phyloP scores from a whole-genome alignment of 2,329 filamentous ascomycete genomes.

The Penicillium sp. region DNA sequence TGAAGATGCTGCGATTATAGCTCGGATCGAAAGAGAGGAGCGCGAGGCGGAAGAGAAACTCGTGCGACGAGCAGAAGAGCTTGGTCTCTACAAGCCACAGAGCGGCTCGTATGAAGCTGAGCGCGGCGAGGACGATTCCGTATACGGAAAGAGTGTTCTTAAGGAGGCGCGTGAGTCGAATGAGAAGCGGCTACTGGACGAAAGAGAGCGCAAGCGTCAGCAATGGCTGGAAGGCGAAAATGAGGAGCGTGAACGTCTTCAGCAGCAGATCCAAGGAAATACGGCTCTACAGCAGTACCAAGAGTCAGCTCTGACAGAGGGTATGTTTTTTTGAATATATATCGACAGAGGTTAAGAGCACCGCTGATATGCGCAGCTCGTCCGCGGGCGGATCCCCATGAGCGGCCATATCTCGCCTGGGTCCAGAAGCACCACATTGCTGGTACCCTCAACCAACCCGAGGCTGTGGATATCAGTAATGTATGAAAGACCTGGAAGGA shows the following conservation, averaged over 20 bases:
- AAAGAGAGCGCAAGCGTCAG: slow-evolving; percentile 50
- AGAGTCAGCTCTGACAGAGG: slow-evolving; percentile 35
- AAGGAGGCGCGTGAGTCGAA: slow-evolving; percentile 41
- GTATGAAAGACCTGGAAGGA: slow-evolving; percentile 22
- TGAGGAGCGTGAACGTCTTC: slow-evolving; percentile 35
- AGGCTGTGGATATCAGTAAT: slow-evolving; percentile 36
- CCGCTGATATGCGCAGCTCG: slow-evolving; percentile 28
- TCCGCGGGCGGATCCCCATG: slow-evolving; percentile 40
- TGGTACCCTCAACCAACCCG: slow-evolving; percentile 35
- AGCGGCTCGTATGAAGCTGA: slow-evolving; percentile 45
- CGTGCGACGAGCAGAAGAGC: slow-evolving; percentile 37
- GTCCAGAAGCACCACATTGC: slow-evolving; percentile 44
- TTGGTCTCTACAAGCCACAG: slow-evolving; percentile 45
- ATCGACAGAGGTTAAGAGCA: background rate
- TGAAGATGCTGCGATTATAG: slow-evolving; percentile 50
- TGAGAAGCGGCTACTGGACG: slow-evolving; percentile 38
- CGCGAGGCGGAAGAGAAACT: slow-evolving; percentile 38
- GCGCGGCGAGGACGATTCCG: slow-evolving; percentile 41
- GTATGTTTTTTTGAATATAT: slow-evolving; percentile 21
- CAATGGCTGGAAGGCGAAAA: slow-evolving; percentile 55
- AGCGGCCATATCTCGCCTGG: slow-evolving; percentile 43
- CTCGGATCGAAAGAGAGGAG: slow-evolving; percentile 43
- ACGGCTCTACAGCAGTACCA: slow-evolving; percentile 39
- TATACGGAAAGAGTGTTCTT: slow-evolving; percentile 44
- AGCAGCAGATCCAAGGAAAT: slow-evolving; percentile 33